phyloP scores from a whole-genome alignment of 2,329 filamentous ascomycete species.

The Nigrospora sphaerica region DNA sequence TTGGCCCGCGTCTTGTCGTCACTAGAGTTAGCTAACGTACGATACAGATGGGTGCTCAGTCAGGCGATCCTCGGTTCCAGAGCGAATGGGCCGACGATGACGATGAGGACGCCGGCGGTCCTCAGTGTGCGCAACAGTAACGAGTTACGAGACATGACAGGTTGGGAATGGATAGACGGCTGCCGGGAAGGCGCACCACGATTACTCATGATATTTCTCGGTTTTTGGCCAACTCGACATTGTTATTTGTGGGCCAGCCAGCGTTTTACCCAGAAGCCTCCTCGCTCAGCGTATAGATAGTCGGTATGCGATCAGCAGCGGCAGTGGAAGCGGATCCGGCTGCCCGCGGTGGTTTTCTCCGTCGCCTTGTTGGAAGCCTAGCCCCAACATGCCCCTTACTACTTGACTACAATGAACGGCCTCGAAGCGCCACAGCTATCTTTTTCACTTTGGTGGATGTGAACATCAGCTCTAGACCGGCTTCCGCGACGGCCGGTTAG shows the following conservation, averaged over 20 bases:
- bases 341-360: too few species aligned
- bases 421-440: too few species aligned
- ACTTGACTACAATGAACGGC: too few species aligned
- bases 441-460: too few species aligned
- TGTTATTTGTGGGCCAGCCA: background rate
- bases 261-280: too few species aligned
- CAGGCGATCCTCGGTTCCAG: slow-evolving; percentile 59
- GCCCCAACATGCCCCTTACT: too few species aligned
- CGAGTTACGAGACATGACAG: slow-evolving; percentile 17
- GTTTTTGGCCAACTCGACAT: background rate
- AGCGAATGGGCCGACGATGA: slow-evolving; percentile 67
- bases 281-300: too few species aligned
- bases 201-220: slow-evolving; percentile 3
- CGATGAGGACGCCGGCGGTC: slow-evolving; percentile 56
- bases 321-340: too few species aligned
- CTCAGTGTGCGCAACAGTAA: slow-evolving; percentile 72
- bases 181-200: background rate
- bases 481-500: too few species aligned
- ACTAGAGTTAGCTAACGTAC: slow-evolving; percentile 15
- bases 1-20: background rate
- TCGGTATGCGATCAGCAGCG: too few species aligned
- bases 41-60: slow-evolving; percentile 61
- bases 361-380: too few species aligned
- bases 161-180: slow-evolving; percentile 4
- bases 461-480: too few species aligned